Percentiles rank a stretch among this genome's conserved stretches.
phyloP scores from a whole-genome alignment of 352 stramenopile species.

The Blastocystis sp. region DNA sequence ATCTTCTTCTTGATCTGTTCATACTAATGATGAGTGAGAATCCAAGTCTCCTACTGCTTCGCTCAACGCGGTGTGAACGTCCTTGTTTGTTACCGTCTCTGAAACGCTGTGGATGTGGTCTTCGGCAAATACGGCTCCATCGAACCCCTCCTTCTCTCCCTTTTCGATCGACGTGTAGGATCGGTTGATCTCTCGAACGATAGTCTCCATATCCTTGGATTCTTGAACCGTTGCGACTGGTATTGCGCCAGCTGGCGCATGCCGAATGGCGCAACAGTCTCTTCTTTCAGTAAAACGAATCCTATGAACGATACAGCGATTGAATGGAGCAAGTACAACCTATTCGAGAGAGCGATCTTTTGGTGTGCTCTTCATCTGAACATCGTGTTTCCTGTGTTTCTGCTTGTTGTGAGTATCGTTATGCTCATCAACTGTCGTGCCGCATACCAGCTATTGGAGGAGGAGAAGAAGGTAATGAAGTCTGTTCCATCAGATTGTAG shows the following conservation, averaged over 20 bases:
- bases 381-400: background rate
- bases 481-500: background rate
- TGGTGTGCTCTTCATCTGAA: background rate
- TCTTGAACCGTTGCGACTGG: background rate
- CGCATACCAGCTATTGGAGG: background rate
- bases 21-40: background rate
- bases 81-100: background rate
- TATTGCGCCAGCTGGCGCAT: background rate
- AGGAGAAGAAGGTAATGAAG: background rate
- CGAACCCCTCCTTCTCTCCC: background rate
- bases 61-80: background rate
- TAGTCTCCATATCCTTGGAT: background rate
- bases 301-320: background rate
- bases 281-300: too few relatives aligned
- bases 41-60: background rate
- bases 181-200: background rate
- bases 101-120: background rate
- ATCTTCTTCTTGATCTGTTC: background rate
- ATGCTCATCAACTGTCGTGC: background rate
- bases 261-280: too few relatives aligned
- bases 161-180: background rate
- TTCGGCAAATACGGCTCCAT: background rate
- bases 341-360: background rate
- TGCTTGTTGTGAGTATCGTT: background rate
- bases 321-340: slow-evolving; percentile 2